Evolutionary conservation across 306 rosid species (phyloP).

Genomic region (Echinosophora koreensis): DNA sequence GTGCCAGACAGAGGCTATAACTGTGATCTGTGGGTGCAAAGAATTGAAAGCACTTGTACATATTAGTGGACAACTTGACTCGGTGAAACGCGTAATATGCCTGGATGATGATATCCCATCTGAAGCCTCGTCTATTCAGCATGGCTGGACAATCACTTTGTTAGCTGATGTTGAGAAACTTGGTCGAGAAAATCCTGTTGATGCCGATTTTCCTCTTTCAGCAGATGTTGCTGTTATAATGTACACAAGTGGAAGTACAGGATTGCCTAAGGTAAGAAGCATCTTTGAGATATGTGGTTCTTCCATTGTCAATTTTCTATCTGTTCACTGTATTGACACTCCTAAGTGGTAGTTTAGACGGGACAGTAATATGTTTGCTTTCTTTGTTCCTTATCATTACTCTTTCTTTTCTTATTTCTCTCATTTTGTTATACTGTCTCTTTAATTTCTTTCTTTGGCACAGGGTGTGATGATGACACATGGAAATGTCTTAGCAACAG

Average conservation of each 20-base stretch:
- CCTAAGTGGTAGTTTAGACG: background rate
- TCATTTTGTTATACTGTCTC: background rate
- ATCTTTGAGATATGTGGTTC: slow-evolving; percentile 38
- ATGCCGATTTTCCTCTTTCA: slow-evolving; percentile 82
- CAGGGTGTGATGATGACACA: slow-evolving; percentile 99
- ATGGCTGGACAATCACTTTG: slow-evolving; percentile 68
- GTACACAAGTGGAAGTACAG: slow-evolving; percentile 99
- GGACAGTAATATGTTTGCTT: slow-evolving; percentile 9
- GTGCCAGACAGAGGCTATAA: slow-evolving; percentile 88
- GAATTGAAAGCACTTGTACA: slow-evolving; percentile 76
- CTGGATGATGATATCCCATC: slow-evolving; percentile 75
- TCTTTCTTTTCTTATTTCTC: background rate
- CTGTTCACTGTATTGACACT: slow-evolving; percentile 31
- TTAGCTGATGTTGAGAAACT: slow-evolving; percentile 71
- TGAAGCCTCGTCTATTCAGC: slow-evolving; percentile 57
- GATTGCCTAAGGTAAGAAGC: slow-evolving; percentile 89
- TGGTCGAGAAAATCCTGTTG: slow-evolving; percentile 71
- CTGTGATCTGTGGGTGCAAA: slow-evolving; percentile 90
- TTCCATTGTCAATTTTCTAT: slow-evolving; percentile 20
- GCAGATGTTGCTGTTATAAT: slow-evolving; percentile 94
- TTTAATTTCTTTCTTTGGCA: slow-evolving; percentile 42
- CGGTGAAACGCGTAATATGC: slow-evolving; percentile 82
- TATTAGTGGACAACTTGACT: slow-evolving; percentile 81
- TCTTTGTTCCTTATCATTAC: background rate
- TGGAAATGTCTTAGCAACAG: slow-evolving; percentile 86